Conservation (phyloP, 176 grass and related monocot genomes). For the Panicum miliaceum region DNA sequence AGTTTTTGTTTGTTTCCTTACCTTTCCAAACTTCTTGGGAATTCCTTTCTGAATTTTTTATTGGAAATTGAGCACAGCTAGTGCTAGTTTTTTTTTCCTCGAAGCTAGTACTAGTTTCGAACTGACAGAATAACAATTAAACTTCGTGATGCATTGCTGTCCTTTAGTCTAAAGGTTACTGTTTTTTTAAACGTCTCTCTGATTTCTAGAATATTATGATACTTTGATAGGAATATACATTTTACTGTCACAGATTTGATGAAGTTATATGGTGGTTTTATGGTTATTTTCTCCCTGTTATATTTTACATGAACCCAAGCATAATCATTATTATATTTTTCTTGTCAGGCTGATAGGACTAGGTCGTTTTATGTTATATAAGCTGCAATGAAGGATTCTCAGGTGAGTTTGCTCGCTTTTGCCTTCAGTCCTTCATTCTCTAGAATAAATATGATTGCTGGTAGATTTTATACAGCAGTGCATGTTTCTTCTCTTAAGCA, state of each 20-base stretch:
- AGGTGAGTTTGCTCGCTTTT: slow-evolving; percentile 46
- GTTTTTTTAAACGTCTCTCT: background rate
- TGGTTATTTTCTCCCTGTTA: background rate
- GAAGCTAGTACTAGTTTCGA: background rate
- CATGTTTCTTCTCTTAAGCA: background rate
- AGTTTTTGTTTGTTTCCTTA: slow-evolving; percentile 16
- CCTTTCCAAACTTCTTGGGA: slow-evolving; percentile 5
- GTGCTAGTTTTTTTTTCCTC: background rate
- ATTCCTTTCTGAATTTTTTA: background rate
- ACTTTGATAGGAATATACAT: background rate
- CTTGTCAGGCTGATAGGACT: slow-evolving; percentile 28
- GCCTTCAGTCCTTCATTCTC: background rate
- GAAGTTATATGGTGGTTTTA: background rate
- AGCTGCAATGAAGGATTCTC: slow-evolving; percentile 67
- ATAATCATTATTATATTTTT: slow-evolving; percentile 31
- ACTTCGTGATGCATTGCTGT: background rate
- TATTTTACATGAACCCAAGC: background rate
- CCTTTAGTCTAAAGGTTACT: background rate
- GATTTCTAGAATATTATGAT: background rate
- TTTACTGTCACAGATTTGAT: background rate
- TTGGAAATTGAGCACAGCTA: background rate
- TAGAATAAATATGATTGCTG: slow-evolving; percentile 13
- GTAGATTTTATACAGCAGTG: slow-evolving; percentile 8
- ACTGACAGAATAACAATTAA: background rate
- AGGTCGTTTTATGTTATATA: slow-evolving; percentile 39